Percentiles rank a stretch among this genome's conserved stretches.
Evolutionary conservation across 805 yeast species (phyloP).

Genomic region (Metschnikowia dekortorum): DNA sequence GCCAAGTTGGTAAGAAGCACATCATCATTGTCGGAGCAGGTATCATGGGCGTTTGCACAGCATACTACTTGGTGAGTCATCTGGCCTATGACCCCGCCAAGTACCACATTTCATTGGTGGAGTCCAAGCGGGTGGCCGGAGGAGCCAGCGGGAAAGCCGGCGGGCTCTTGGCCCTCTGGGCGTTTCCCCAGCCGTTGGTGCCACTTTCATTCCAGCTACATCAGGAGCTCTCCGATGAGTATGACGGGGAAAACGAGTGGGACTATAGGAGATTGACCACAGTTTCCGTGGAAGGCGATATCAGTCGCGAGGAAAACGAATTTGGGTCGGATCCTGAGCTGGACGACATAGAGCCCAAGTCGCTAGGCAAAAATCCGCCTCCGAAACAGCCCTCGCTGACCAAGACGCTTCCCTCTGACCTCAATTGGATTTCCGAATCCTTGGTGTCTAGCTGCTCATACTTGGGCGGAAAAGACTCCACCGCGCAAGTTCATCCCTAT

Average conservation of each 20-base stretch:
- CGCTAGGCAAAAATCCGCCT: constrained; percentile 17
- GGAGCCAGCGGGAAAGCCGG: constrained; percentile 99
- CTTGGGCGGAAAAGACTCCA: constrained; percentile 78
- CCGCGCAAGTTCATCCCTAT: constrained; percentile 96
- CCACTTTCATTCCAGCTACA: constrained; percentile 84
- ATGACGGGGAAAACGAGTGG: constrained; percentile 85
- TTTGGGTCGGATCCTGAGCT: constrained; percentile 11
- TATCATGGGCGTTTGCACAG: constrained; percentile 92
- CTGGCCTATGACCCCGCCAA: constrained; percentile 69
- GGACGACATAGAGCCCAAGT: background rate
- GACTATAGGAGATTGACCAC: constrained; percentile 89
- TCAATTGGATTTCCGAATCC: constrained; percentile 71
- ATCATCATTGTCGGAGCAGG: constrained; percentile 92
- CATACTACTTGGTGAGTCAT: constrained; percentile 81
- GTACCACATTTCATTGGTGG: constrained; percentile 80
- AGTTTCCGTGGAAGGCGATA: constrained; percentile 80
- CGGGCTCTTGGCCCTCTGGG: constrained; percentile 91
- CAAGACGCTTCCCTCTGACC: constrained; percentile 49
- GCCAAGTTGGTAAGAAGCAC: constrained; percentile 61
- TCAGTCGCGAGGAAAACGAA: constrained; percentile 30
- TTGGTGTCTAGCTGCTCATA: constrained; percentile 70
- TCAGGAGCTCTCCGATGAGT: constrained; percentile 72
- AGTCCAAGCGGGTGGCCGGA: constrained; percentile 89
- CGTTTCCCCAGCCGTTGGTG: constrained; percentile 92
- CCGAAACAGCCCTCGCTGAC: constrained; percentile 37